Evolutionary conservation across 2,329 filamentous ascomycete species (phyloP).

Genomic region (Stylonectria norvegica): DNA sequence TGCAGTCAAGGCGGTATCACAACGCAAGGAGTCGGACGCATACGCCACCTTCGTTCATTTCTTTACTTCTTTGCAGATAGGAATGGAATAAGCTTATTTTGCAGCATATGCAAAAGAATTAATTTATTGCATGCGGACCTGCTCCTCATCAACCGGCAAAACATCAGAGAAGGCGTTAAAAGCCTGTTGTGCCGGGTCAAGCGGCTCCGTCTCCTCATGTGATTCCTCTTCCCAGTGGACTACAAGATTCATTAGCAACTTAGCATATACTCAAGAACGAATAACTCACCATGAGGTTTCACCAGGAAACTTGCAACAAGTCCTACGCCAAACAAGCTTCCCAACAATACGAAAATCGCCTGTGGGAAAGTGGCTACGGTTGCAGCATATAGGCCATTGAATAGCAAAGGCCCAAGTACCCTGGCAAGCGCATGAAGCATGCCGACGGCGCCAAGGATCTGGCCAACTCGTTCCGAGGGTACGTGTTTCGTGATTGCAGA

Average conservation of each 20-base stretch:
- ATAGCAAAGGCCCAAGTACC: constrained; percentile 74
- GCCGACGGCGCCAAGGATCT: constrained; percentile 84
- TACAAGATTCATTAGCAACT: constrained; percentile 19
- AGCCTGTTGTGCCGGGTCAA: constrained; percentile 12
- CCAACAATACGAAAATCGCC: constrained; percentile 76
- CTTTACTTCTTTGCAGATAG: too few relatives aligned
- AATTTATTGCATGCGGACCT: constrained; percentile 25
- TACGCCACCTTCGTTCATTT: too few relatives aligned
- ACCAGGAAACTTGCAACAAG: constrained; percentile 68
- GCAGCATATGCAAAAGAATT: too few relatives aligned
- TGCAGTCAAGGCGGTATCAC: too few relatives aligned
- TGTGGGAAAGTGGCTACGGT: constrained; percentile 78
- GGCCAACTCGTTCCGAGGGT: constrained; percentile 73
- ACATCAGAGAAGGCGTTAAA: constrained; percentile 11
- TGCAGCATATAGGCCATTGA: constrained; percentile 79
- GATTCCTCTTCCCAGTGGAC: constrained; percentile 33
- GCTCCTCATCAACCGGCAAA: constrained; percentile 26
- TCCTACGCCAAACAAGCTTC: constrained; percentile 61
- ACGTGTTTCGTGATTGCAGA: constrained; percentile 88
- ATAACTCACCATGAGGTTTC: constrained; percentile 65
- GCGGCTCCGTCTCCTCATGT: constrained; percentile 24
- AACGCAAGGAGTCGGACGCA: too few relatives aligned
- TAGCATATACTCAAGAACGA: too few relatives aligned
- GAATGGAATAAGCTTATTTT: too few relatives aligned
- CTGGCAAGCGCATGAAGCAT: constrained; percentile 79